Evolutionary conservation across 306 rosid species (phyloP).

Genomic region (Lagenaria siceraria): DNA sequence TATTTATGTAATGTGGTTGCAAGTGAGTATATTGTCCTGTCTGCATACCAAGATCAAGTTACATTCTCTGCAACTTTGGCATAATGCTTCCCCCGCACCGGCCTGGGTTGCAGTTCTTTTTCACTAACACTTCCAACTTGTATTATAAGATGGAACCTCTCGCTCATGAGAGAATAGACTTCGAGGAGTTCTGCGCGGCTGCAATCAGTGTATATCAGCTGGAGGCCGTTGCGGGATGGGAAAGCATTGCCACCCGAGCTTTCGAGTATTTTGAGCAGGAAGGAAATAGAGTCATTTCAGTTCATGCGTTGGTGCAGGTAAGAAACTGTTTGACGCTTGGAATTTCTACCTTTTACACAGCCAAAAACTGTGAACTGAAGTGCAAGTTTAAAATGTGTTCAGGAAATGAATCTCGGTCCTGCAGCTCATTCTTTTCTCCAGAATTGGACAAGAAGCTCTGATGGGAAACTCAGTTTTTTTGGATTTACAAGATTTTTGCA

Average conservation of each 20-base stretch:
- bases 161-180: slow-evolving; percentile 54
- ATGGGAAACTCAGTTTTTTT: slow-evolving; percentile 70
- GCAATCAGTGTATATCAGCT: slow-evolving; percentile 82
- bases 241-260: slow-evolving; percentile 53
- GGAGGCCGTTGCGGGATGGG: slow-evolving; percentile 83
- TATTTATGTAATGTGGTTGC: neutral
- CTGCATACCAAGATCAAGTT: neutral
- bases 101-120: neutral
- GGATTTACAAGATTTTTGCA: slow-evolving; percentile 88
- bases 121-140: neutral
- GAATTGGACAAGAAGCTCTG: slow-evolving; percentile 80
- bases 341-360: neutral
- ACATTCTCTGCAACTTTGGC: neutral
- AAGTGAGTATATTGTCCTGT: neutral
- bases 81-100: neutral
- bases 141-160: slow-evolving; percentile 73
- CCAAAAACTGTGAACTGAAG: neutral
- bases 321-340: slow-evolving; percentile 8
- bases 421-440: slow-evolving; percentile 52
- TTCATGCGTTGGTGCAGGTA: slow-evolving; percentile 87
- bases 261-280: slow-evolving; percentile 56
- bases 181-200: slow-evolving; percentile 88
- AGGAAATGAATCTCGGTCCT: slow-evolving; percentile 85
- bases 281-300: slow-evolving; percentile 71
- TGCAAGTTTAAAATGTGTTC: slow-evolving; percentile 14